phyloP scores from a whole-genome alignment of 306 rosid genomes.

The Medicago arabica region DNA sequence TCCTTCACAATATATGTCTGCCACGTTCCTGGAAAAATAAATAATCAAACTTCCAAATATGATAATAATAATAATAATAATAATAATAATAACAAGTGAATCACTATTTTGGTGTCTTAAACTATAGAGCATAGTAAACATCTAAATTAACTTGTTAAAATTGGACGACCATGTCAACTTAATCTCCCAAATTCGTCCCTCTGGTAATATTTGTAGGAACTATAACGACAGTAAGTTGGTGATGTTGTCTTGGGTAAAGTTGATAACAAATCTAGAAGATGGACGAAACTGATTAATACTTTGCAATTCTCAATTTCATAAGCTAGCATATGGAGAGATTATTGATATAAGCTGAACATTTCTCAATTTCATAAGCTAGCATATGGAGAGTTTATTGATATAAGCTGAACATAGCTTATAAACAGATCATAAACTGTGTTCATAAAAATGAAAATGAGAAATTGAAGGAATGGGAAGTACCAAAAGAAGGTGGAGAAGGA shows the following conservation, averaged over 20 bases:
- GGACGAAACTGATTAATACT: not conserved
- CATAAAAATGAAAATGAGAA: not conserved
- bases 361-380: too few relatives aligned
- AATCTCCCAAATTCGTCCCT: not conserved
- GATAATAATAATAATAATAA: too few relatives aligned
- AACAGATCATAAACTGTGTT: too few relatives aligned
- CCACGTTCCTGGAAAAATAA: slow-evolving; percentile 75
- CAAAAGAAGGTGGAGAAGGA: slow-evolving; percentile 89
- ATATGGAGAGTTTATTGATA: too few relatives aligned
- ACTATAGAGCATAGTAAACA: not conserved
- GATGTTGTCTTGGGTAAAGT: not conserved
- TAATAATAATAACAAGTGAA: not conserved
- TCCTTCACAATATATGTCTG: slow-evolving; percentile 86
- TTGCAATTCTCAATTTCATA: not conserved
- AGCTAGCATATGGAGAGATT: too few relatives aligned
- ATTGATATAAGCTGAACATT: too few relatives aligned
- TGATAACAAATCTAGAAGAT: too few relatives aligned
- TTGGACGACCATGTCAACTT: not conserved
- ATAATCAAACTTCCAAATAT: not conserved
- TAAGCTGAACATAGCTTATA: too few relatives aligned
- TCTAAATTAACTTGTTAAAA: not conserved
- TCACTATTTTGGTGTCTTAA: not conserved
- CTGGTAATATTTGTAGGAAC: not conserved
- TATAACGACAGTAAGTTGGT: not conserved
- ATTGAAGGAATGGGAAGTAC: slow-evolving; percentile 44